Evolutionary conservation across 2,329 filamentous ascomycete species (phyloP).

Genomic region (Penicillium digitatum): DNA sequence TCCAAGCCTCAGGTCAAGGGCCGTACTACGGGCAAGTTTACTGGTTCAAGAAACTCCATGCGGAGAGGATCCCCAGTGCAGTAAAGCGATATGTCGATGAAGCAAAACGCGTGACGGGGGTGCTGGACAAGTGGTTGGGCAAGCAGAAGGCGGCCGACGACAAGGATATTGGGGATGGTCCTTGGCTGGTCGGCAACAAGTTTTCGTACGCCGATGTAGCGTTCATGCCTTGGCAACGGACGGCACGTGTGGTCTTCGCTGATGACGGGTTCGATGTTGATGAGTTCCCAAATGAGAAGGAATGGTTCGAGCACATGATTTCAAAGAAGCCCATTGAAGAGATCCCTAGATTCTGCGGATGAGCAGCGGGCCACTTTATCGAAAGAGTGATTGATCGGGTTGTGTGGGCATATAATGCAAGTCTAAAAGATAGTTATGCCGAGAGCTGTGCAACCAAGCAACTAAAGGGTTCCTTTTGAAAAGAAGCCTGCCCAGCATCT

Average conservation of each 20-base stretch:
- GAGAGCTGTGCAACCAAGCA: neutral
- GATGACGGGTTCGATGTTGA: constrained; percentile 7
- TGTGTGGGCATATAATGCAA: no score
- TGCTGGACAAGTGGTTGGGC: constrained; percentile 41
- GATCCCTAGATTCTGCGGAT: neutral
- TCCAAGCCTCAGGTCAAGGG: constrained; percentile 47
- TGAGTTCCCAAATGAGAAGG: constrained; percentile 9
- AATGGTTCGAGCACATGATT: constrained; percentile 18
- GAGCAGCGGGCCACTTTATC: neutral
- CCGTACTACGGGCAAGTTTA: constrained; percentile 49
- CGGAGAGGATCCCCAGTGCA: constrained; percentile 40
- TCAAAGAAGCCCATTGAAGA: constrained; percentile 5
- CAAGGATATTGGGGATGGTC: constrained; percentile 1
- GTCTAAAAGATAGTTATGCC: neutral
- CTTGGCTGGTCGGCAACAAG: constrained; percentile 44
- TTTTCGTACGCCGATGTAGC: constrained; percentile 41
- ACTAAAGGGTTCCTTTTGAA: no score
- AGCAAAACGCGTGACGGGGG: constrained; percentile 41
- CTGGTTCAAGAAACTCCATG: constrained; percentile 43
- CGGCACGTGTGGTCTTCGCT: neutral
- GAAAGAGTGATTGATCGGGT: neutral
- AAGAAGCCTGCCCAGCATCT: no score
- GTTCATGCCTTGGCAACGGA: constrained; percentile 36
- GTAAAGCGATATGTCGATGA: constrained; percentile 45
- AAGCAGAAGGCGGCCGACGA: constrained; percentile 15